A percentile compares a stretch with the other conserved stretches of the same genome.
phyloP scores from a whole-genome alignment of 1,139 yeast species.

The Blastobotrys aristatus region DNA sequence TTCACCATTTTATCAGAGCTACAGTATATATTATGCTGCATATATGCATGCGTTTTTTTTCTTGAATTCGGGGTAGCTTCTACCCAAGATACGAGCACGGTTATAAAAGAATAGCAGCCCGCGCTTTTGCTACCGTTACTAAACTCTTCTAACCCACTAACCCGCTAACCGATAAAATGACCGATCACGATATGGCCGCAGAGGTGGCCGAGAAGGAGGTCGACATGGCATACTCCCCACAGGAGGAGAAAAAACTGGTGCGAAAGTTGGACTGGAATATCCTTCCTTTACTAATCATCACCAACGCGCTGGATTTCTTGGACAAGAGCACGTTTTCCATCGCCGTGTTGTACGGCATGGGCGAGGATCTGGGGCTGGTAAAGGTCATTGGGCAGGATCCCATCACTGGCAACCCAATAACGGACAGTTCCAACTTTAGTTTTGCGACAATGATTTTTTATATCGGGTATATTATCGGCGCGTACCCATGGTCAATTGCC shows the following conservation, averaged over 20 bases:
- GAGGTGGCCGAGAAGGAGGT: neutral
- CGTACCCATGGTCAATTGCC: slow-evolving; percentile 41
- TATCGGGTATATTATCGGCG: slow-evolving; percentile 43
- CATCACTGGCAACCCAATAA: slow-evolving; percentile 29
- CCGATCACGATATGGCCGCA: neutral
- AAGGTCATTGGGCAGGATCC: slow-evolving; percentile 28
- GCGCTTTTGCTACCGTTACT: too few species aligned
- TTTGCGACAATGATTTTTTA: slow-evolving; percentile 45
- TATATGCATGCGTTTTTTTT: too few species aligned
- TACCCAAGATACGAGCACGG: too few species aligned
- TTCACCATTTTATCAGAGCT: too few species aligned
- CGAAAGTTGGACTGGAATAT: slow-evolving; percentile 12
- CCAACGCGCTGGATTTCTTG: slow-evolving; percentile 13
- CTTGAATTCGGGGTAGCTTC: too few species aligned
- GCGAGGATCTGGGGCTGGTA: slow-evolving; percentile 7
- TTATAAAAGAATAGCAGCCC: too few species aligned
- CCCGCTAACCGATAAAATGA: neutral
- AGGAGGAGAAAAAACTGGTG: slow-evolving; percentile 11
- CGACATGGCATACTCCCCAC: neutral
- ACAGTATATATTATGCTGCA: too few species aligned
- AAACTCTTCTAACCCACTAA: neutral
- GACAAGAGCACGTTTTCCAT: slow-evolving; percentile 35
- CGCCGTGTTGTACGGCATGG: slow-evolving; percentile 12
- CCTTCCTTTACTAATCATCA: slow-evolving; percentile 16
- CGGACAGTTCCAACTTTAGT: slow-evolving; percentile 40